Percentiles rank a stretch among this genome's conserved stretches.
Evolutionary conservation across 129 eudicot species (phyloP).

Genomic region (Lonicera japonica): DNA sequence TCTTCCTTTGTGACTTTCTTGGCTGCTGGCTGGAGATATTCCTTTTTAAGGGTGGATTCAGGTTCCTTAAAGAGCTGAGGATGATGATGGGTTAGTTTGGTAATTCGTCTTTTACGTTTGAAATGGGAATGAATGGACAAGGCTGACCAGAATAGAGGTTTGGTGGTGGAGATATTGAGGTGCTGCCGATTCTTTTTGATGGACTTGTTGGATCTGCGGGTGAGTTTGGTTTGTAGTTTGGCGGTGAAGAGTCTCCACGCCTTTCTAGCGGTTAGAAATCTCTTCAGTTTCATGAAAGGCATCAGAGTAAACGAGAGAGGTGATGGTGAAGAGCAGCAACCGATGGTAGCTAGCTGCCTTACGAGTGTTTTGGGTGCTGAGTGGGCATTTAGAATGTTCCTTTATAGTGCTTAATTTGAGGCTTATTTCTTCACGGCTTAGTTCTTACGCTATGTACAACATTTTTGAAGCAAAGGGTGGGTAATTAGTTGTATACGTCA

Average conservation of each 20-base stretch:
- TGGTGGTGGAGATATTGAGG: conserved; percentile 11
- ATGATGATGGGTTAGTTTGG: conserved; percentile 5
- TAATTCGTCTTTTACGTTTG: conserved; percentile 20
- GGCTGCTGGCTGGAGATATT: neutral
- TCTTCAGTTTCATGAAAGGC: conserved; percentile 48
- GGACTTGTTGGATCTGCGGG: conserved; percentile 31
- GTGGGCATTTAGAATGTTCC: neutral
- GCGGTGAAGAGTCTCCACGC: conserved; percentile 39
- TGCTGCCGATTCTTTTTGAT: conserved; percentile 22
- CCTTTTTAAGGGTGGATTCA: conserved; percentile 11
- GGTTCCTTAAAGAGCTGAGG: conserved; percentile 33
- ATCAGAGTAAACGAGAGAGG: conserved; percentile 12
- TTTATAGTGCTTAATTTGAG: neutral
- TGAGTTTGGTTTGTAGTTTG: conserved; percentile 39
- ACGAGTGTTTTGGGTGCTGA: neutral
- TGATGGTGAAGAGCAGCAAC: too few relatives aligned
- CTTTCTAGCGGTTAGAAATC: conserved; percentile 36
- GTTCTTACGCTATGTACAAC: neutral
- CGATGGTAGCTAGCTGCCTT: too few relatives aligned
- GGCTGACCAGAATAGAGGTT: conserved; percentile 21
- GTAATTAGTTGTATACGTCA: too few relatives aligned
- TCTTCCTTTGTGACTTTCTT: neutral
- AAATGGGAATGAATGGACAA: conserved; percentile 38
- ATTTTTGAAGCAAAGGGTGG: neutral
- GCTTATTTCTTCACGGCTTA: neutral